A percentile compares a stretch with the other conserved stretches of the same genome.
phyloP scores from a whole-genome alignment of 1,139 yeast genomes.

The Debaryomyces coudertii region DNA sequence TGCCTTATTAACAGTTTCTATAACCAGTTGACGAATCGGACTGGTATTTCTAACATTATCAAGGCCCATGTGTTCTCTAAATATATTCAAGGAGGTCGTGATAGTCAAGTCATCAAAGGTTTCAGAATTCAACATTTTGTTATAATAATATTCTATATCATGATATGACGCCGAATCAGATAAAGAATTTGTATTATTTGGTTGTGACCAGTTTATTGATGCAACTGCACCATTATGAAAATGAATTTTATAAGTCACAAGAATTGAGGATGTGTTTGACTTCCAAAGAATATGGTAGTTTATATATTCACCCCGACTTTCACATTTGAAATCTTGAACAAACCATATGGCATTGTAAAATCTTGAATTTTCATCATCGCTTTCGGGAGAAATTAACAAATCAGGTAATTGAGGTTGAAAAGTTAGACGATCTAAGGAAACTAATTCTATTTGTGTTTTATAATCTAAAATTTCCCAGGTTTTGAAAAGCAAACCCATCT shows the following conservation, averaged over 20 bases:
- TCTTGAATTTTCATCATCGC: conserved; percentile 13
- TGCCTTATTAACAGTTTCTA: conserved; percentile 27
- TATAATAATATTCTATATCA: conserved; percentile 40
- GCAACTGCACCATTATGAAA: conserved; percentile 22
- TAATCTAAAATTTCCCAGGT: conserved; percentile 25
- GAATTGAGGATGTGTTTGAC: conserved; percentile 58
- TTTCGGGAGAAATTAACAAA: conserved; percentile 11
- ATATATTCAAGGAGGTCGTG: conserved; percentile 40
- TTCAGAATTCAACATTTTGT: conserved; percentile 51
- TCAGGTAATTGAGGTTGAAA: conserved; percentile 33
- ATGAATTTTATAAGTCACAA: conserved; percentile 29
- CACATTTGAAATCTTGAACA: conserved; percentile 40
- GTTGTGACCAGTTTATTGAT: conserved; percentile 24
- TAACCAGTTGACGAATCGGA: conserved; percentile 22
- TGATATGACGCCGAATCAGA: conserved; percentile 22
- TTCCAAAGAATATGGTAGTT: conserved; percentile 56
- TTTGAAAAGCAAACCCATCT: conserved; percentile 29
- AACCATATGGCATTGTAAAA: conserved; percentile 49
- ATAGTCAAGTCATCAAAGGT: conserved; percentile 49
- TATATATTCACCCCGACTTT: conserved; percentile 31
- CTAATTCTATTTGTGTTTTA: conserved; percentile 23
- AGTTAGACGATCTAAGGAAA: conserved; percentile 28
- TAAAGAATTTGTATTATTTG: conserved; percentile 11
- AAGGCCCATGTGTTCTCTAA: conserved; percentile 30
- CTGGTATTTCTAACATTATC: conserved; percentile 14